Percentiles rank a stretch among this genome's conserved stretches.
These are phyloP conservation scores for Emmonsiellopsis sp. DNA, from an alignment of 2,329 filamentous ascomycete species.

Conservation along the genomic window DNA sequence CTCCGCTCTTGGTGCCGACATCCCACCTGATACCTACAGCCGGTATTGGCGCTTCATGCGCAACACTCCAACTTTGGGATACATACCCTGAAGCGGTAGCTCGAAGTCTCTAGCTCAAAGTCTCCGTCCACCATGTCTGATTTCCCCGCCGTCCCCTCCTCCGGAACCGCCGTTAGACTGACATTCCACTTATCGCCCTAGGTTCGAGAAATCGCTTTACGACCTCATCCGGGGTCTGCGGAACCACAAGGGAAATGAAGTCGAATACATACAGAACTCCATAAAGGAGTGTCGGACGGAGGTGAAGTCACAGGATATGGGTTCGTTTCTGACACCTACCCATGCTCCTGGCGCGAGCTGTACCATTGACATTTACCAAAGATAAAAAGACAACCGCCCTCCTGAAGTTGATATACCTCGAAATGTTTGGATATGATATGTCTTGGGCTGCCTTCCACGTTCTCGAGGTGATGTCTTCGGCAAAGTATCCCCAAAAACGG, in stretches of 20 bases:
- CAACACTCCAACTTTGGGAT: background rate
- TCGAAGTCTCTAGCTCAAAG: background rate
- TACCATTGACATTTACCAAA: conserved; percentile 22
- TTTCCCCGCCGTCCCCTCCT: background rate
- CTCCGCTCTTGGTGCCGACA: background rate
- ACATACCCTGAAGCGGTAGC: background rate
- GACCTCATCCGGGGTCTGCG: conserved; percentile 95
- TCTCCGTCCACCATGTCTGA: background rate
- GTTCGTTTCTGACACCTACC: conserved; percentile 38
- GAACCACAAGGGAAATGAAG: conserved; percentile 90
- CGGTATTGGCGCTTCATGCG: background rate
- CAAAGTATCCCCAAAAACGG: conserved; percentile 89
- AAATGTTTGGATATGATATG: conserved; percentile 99
- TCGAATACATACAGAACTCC: conserved; percentile 87
- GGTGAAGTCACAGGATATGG: conserved; percentile 88
- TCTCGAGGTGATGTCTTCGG: conserved; percentile 95
- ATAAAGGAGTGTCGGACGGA: conserved; percentile 93
- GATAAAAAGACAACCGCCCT: conserved; percentile 94
- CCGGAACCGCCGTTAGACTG: background rate
- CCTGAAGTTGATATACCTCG: conserved; percentile 90
- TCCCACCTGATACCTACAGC: background rate
- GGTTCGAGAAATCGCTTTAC: conserved; percentile 99
- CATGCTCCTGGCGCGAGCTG: conserved; percentile 3
- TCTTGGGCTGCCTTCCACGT: conserved; percentile 98
- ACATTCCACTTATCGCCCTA: conserved; percentile 27